phyloP scores from a whole-genome alignment of 1,284 basidiomycete species.

The Trametes sp. region DNA sequence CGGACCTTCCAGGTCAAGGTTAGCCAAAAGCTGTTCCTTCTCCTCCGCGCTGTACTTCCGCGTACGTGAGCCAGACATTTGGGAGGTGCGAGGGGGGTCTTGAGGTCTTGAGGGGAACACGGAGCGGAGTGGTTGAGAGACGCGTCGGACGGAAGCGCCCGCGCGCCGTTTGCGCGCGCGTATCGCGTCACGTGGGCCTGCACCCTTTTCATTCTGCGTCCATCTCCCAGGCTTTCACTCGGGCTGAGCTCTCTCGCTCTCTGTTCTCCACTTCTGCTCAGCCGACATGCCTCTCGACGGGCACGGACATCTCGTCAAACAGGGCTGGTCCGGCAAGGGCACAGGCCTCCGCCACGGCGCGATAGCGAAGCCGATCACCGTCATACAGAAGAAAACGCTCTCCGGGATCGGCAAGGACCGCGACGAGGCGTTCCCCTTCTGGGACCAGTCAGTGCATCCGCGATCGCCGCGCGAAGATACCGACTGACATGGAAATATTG shows the following conservation, averaged over 20 bases:
- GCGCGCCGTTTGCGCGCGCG: conserved; percentile 26
- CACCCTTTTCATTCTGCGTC: conserved; percentile 15
- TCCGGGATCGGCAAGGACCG: conserved; percentile 89
- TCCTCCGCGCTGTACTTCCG: conserved; percentile 61
- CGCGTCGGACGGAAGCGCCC: conserved; percentile 16
- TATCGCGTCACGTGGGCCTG: conserved; percentile 29
- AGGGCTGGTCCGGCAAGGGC: conserved; percentile 90
- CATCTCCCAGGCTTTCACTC: not conserved
- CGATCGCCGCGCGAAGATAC: not conserved
- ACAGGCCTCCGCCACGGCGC: conserved; percentile 74
- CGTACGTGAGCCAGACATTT: conserved; percentile 24
- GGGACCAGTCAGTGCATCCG: conserved; percentile 86
- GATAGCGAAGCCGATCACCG: conserved; percentile 74
- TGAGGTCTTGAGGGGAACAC: not conserved
- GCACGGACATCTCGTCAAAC: conserved; percentile 78
- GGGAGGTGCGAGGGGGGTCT: no score
- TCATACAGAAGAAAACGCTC: conserved; percentile 86
- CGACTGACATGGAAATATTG: not conserved
- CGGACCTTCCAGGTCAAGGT: conserved; percentile 81
- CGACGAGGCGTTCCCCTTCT: conserved; percentile 94
- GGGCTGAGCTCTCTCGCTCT: not conserved
- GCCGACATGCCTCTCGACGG: conserved; percentile 77
- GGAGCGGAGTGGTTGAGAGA: conserved; percentile 23
- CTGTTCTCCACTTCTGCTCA: no score
- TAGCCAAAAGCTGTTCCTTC: conserved; percentile 75